Percentiles rank a stretch among this genome's conserved stretches.
These are phyloP conservation scores for Suillus cothurnatus DNA, from an alignment of 768 basidiomycete genomes.

Conservation along the genomic window DNA sequence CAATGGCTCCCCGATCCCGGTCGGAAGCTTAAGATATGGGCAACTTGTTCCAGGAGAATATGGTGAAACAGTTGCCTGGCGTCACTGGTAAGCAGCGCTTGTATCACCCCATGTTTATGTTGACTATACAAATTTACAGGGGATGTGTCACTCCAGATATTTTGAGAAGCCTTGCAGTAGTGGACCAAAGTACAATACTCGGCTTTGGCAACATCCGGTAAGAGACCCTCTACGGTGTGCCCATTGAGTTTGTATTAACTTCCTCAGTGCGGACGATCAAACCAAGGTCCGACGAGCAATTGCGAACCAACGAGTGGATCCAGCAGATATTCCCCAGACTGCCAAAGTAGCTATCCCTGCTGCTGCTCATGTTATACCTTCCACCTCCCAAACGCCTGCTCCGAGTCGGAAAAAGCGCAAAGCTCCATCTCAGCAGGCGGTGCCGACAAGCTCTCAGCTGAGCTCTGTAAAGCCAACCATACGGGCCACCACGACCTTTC, in stretches of 20 bases:
- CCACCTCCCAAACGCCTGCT: slow-evolving; percentile 13
- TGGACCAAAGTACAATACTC: slow-evolving; percentile 42
- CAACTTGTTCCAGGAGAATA: slow-evolving; percentile 43
- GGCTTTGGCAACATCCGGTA: slow-evolving; percentile 60
- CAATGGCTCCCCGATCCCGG: slow-evolving; percentile 51
- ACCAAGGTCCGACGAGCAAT: slow-evolving; percentile 63
- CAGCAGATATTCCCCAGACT: slow-evolving; percentile 54
- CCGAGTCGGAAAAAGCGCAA: slow-evolving; percentile 48
- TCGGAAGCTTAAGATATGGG: slow-evolving; percentile 70
- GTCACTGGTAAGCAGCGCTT: slow-evolving; percentile 60
- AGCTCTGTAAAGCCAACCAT: slow-evolving; percentile 17
- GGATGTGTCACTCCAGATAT: slow-evolving; percentile 69
- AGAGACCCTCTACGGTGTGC: slow-evolving; percentile 14
- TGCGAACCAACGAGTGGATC: slow-evolving; percentile 53
- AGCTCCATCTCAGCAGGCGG: slow-evolving; percentile 28
- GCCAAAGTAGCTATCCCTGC: slow-evolving; percentile 32
- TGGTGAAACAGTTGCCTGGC: slow-evolving; percentile 72
- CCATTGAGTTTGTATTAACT: neutral
- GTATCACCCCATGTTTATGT: neutral
- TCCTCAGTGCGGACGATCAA: slow-evolving; percentile 58
- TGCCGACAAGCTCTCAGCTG: slow-evolving; percentile 17
- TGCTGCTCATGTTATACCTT: slow-evolving; percentile 8
- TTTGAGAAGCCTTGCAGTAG: slow-evolving; percentile 49
- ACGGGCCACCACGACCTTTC: slow-evolving; percentile 6
- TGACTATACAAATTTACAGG: slow-evolving; percentile 40